Evolutionary conservation across 495 filamentous ascomycete genomes (phyloP), one percentile per base, ranked within the genome.

Genomic region (Aspergillus cristatus): DNA sequence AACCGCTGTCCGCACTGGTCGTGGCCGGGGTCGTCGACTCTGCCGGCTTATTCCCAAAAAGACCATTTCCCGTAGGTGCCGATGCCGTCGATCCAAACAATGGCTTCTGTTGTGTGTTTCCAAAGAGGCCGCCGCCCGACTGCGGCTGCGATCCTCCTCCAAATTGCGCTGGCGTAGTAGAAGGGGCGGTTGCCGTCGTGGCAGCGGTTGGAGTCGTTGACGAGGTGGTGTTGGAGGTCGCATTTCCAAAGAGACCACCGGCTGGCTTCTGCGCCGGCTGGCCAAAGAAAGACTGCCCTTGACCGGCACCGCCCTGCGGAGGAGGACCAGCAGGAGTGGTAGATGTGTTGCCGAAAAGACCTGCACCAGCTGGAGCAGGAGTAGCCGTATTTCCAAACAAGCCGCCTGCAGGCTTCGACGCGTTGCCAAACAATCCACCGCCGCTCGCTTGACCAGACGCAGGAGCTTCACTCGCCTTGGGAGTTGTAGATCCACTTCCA

Each of bases 261-360:
- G n/a, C 20, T 8, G 63, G 31, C 33, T 65, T 66, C 20, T 59
- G 53, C 35, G 43, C 58, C 7, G 34, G 22, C 32, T 54, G 57
- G 25, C 53, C 47, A 38, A 60, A 60, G 8, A 55, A 35, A 12
- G 57, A 44, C 20, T 41, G 48, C n/a, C 46, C 38, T 32, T 57
- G 46, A n/a, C 48, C 28, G 22, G 57, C 24, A 43, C 42, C 43
- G 49, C 57, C 52, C 32, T 52, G 48, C 7, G 77, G 77, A 14
- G 78, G 78, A 45, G 74, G 74, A 22, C 76, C 76, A 37, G 76
- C 78, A 29, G 78, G 78, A 40, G 78, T 82, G 20, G 78, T 82
- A 1, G 76, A 81, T 18, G 61, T 55, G 26, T 63, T 61, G n/a
- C 58, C 47, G 41, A 76, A 73, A 38, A 71, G 42, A 12, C 42